Percentiles rank a stretch among this genome's conserved stretches.
Evolutionary conservation across 202 grass and related monocot genomes (phyloP).

Genomic region (Saccharum hybrid): DNA sequence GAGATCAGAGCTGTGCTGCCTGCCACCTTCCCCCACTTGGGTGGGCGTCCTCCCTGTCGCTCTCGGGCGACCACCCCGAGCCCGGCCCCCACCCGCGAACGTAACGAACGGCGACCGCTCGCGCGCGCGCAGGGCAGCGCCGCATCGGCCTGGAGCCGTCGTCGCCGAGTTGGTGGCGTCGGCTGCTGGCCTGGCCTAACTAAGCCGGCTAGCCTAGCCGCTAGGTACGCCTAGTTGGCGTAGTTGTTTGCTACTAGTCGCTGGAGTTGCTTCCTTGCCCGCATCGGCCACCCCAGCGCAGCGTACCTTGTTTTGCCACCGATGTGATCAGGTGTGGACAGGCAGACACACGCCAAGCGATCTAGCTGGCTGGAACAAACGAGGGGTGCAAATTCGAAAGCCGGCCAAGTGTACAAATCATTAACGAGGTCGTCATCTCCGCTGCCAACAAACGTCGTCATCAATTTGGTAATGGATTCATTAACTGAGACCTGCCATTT

Average conservation of each 20-base stretch:
- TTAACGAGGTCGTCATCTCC: too few relatives aligned
- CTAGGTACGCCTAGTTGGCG: conserved; percentile 5
- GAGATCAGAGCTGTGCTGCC: neutral
- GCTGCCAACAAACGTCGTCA: too few relatives aligned
- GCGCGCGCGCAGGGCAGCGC: neutral
- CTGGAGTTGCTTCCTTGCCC: conserved; percentile 29
- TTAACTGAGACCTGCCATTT: too few relatives aligned
- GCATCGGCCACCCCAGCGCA: conserved; percentile 17
- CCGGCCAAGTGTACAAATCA: too few relatives aligned
- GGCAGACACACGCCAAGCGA: conserved; percentile 10
- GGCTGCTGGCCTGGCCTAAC: neutral
- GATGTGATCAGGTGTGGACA: conserved; percentile 39
- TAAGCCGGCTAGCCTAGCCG: neutral
- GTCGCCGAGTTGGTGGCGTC: conserved; percentile 15
- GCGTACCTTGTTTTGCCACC: neutral
- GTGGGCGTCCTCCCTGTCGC: conserved; percentile 55
- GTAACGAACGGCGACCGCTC: neutral
- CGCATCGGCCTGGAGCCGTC: neutral
- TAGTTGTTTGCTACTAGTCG: neutral
- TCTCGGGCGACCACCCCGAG: conserved; percentile 26
- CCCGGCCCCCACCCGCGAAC: neutral
- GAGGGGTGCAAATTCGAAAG: neutral
- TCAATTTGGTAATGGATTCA: too few relatives aligned
- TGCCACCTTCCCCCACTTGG: too few relatives aligned
- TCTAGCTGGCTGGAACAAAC: too few relatives aligned